These are phyloP conservation scores for Thalassiosira ordinaria DNA, from an alignment of 352 stramenopile species.

Conservation along the genomic window DNA sequence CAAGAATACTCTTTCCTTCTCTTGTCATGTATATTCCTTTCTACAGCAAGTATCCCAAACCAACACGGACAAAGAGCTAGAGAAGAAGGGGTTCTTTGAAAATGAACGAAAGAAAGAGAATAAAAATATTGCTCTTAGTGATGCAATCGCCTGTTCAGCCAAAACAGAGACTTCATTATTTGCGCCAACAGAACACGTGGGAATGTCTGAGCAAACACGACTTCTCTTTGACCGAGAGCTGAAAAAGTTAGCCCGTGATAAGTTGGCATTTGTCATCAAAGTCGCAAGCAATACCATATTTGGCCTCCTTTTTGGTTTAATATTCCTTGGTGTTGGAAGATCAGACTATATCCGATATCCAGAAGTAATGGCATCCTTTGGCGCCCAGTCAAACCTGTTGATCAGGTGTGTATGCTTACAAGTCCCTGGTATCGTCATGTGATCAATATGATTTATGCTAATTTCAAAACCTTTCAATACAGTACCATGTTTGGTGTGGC, in stretches of 20 bases:
- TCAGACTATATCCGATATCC: conserved; percentile 21
- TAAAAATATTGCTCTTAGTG: background rate
- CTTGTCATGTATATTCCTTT: too few relatives aligned
- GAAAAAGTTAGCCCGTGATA: conserved; percentile 60
- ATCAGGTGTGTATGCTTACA: too few relatives aligned
- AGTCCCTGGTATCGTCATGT: too few relatives aligned
- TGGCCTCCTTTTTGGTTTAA: conserved; percentile 60
- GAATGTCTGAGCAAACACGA: conserved; percentile 50
- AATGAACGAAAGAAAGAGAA: too few relatives aligned
- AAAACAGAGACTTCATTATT: background rate
- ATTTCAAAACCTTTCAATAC: too few relatives aligned
- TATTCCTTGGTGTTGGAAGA: conserved; percentile 66
- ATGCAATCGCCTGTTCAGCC: background rate
- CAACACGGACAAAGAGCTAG: conserved; percentile 19
- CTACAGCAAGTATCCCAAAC: conserved; percentile 29
- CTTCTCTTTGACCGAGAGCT: conserved; percentile 67
- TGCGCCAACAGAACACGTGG: conserved; percentile 20
- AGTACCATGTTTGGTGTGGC: conserved; percentile 36
- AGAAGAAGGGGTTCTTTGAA: conserved; percentile 17
- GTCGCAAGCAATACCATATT: conserved; percentile 60
- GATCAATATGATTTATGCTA: too few relatives aligned
- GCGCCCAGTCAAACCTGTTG: conserved; percentile 30
- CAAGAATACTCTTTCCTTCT: too few relatives aligned
- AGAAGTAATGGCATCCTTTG: conserved; percentile 32
- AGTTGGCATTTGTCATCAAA: conserved; percentile 46